These are phyloP conservation scores for Alternaria rosae DNA, from an alignment of 2,329 filamentous ascomycete species.

Conservation along the genomic window DNA sequence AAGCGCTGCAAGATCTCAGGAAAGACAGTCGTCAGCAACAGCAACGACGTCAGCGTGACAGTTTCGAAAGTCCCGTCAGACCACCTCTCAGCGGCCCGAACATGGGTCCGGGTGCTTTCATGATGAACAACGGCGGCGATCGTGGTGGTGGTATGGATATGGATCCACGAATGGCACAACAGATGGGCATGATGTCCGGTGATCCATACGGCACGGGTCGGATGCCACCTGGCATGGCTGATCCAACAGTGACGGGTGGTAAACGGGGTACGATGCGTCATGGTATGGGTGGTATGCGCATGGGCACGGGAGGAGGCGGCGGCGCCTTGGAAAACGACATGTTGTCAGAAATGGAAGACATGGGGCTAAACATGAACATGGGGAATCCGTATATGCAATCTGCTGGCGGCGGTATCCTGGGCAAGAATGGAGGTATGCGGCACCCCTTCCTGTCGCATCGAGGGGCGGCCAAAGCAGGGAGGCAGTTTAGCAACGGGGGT, in stretches of 20 bases:
- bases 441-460: constrained; percentile 10
- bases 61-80: neutral
- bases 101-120: constrained; percentile 4
- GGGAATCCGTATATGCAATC: constrained; percentile 10
- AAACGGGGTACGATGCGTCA: constrained; percentile 4
- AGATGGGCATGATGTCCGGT: constrained; percentile 9
- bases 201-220: constrained; percentile 14
- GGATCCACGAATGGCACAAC: constrained; percentile 19
- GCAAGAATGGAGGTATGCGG: constrained; percentile 4
- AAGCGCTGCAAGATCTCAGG: constrained; percentile 13
- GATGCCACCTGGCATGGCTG: constrained; percentile 17
- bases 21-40: constrained; percentile 3
- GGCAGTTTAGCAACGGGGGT: neutral
- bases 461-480: neutral
- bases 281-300: constrained; percentile 2
- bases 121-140: neutral
- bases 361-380: constrained; percentile 10
- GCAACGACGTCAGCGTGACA: neutral
- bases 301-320: too few relatives aligned
- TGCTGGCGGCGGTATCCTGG: constrained; percentile 2
- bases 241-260: constrained; percentile 1
- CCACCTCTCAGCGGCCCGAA: constrained; percentile 2
- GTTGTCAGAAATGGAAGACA: constrained; percentile 11
- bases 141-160: neutral
- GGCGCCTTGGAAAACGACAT: constrained; percentile 21